Evolutionary conservation across 176 grass and related monocot species (phyloP), one percentile per base, ranked within the genome.

Genomic region (Ensete ventricosum): DNA sequence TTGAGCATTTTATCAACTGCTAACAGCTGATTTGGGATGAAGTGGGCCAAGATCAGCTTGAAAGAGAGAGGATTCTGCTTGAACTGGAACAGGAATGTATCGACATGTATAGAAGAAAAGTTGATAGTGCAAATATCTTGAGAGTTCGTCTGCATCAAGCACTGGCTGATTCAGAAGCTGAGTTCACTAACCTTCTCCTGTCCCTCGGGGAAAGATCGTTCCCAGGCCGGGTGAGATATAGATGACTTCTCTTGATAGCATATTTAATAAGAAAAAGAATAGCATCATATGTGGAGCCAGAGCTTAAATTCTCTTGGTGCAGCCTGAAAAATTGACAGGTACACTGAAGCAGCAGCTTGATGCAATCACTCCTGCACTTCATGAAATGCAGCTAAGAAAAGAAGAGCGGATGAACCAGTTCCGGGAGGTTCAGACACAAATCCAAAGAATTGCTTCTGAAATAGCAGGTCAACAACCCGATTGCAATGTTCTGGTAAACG

Each of bases 21-120:
- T 76, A 80, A 68, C 80, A 93, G 93, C 90, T 97, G 83, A 97
- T 97, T 77, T 97, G 93, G 93, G 85, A 97, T 82, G 93, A 97
- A 77, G 93, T 97, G 23, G 93, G 90, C 21, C 85, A 88, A 75
- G 85, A 93, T 24, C 65, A 88, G 69, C 83, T 83, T 51, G 93
- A 93, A 64, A 88, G 88, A 78, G 87, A 93, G 59, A 76, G 85
- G 58, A 92, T 90, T 76, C 84, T 93, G 14, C 78, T 88, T 62
- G 90, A 92, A 74, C 73, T 90, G 14, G 87, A 97, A 64, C 85
- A 89, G 71, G 93, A 97, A 50, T 97, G 93, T 50, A 81, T 87
- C 62, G 93, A 96, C 48, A 79, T 90, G 57, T 97, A 97, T 72
- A 82, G 90, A 74, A 88, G 90, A 87, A 97, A 97, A 80, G 93